Evolutionary conservation across 306 rosid genomes (phyloP).

Genomic region (Boehmeria nivea): DNA sequence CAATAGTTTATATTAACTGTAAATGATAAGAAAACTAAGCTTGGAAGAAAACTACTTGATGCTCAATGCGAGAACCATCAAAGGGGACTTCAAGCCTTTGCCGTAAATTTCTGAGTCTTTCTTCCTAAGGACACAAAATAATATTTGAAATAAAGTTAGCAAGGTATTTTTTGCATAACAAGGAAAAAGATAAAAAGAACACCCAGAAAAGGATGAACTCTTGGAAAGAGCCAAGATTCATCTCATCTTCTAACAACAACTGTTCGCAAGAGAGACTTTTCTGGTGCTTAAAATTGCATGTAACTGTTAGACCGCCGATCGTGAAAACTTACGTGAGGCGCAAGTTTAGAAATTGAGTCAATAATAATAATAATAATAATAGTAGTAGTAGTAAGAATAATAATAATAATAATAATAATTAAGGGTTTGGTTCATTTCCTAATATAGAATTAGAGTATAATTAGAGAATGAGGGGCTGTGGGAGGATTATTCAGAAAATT

Average conservation of each 20-base stretch:
- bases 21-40: constrained; percentile 1
- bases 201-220: not conserved
- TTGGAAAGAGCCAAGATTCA: not conserved
- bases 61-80: constrained; percentile 75
- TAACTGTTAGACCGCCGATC: too few species aligned
- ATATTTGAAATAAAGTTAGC: constrained; percentile 5
- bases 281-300: too few species aligned
- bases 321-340: too few species aligned
- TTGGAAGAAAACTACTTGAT: constrained; percentile 56
- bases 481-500: too few species aligned
- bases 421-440: too few species aligned
- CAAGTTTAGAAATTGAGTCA: too few species aligned
- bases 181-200: not conserved
- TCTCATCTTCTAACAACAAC: not conserved
- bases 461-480: too few species aligned
- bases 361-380: too few species aligned
- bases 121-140: constrained; percentile 51
- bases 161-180: not conserved
- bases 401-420: too few species aligned
- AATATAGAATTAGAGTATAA: too few species aligned
- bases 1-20: constrained; percentile 5
- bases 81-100: constrained; percentile 77
- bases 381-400: too few species aligned
- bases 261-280: too few species aligned
- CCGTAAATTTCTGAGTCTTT: constrained; percentile 51